Evolutionary conservation across 257 asterid species (phyloP), one percentile per base, ranked within the genome.

Genomic region (Solanum chiquidenum): DNA sequence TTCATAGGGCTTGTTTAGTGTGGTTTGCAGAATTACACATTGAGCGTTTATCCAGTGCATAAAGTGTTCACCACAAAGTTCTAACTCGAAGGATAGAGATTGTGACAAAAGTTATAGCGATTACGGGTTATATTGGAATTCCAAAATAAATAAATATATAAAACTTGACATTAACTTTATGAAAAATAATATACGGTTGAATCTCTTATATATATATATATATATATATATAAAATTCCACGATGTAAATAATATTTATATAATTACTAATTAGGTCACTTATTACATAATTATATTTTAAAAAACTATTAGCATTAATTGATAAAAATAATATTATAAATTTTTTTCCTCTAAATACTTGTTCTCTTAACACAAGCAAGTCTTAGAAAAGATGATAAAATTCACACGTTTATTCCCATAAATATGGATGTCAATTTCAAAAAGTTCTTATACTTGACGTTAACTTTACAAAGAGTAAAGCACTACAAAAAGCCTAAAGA

Each of bases 371-470:
- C 34, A 76, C 83, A 40, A 76, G 84, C n/a, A 40, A 76, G 11
- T 12, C 14, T 42, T 14, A 25, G 10, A 44, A 7, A 42, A 3
- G n/a, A 25, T 42, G 14, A 49, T 25, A 42, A 42, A 25, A 14
- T 42, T 42, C 14, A 77, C 37, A 77, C 84, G 84, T 77, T 49
- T 77, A 77, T 77, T 77, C 64, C 84, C 37, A n/a, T n/a, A 13
- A 77, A 40, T 42, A 42, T 77, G 62, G 60, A n/a, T 42, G 62
- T 77, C 62, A 77, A 77, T 76, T 77, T 77, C 31, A 33, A 42
- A 87, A 87, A 89, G 74, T 86, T 62, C 89, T 86, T 52, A 52
- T 52, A 55, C 40, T n/a, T 80, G 88, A 89, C 92, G 34, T 69
- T 13, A 29, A 29, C 6, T 29, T 69, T 29, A 69, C 20, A 20